Evolutionary conservation across 2,329 filamentous ascomycete species (phyloP), one percentile per base, ranked within the genome.

Genomic region (Colletotrichum liriopes): DNA sequence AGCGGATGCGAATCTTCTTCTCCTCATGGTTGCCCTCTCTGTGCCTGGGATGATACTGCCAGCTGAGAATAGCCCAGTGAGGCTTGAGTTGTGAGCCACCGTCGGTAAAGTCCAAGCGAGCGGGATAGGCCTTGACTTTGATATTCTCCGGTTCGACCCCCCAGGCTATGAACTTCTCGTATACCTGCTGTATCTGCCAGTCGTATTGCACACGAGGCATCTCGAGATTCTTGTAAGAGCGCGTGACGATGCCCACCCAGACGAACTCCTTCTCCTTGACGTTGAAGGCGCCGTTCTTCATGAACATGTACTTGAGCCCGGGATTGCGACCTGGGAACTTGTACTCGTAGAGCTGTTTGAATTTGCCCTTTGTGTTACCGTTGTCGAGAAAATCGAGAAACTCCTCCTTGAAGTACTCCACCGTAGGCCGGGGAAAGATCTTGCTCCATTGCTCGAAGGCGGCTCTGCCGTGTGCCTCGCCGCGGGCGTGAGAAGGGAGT

Each of bases 1-100:
- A 68, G 18, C 68, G 66, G 8, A 75, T 7, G 26, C 63, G 43
- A 7, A 73, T 29, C 16, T 67, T 67, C 37, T 55, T 52, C 14
- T 56, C 61, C 9, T 29, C n/a, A 8, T 51, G 29, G 16, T 32
- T 20, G 4, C 29, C 56, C 45, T 37, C 39, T 11, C 16, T 54
- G 47, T 71, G 67, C 4, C 14, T 39, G 18, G 72, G 70, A n/a
- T 69, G 62, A 20, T 70, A 74, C 55, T 74, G 65, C 73, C 73
- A 73, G 23, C 43, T 67, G 29, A 67, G 29, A 5, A 73, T 47
- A 9, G 62, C 71, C 12, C 26, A 41, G 8, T 63, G 58, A 3
- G 65, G 58, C 32, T 26, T 32, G 18, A 37, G 63, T 32, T 20
- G 62, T 29, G 54, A 41, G 4, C 11, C 47, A 18, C 2, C 60